Evolutionary conservation across 106 monocot species (phyloP).

Genomic region (Dactylorhiza incarnata): DNA sequence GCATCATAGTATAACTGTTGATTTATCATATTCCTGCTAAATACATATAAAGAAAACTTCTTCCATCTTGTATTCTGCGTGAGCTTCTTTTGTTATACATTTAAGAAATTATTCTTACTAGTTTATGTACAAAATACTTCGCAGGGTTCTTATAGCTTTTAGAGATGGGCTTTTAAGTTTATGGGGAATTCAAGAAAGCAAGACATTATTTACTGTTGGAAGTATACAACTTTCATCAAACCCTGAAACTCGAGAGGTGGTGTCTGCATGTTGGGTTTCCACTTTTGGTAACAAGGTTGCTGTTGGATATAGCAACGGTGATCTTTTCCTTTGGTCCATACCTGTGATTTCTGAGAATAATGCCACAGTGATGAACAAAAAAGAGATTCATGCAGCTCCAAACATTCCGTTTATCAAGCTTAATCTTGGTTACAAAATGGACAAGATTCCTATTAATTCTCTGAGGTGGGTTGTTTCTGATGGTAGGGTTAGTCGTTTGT

Average conservation of each 20-base stretch:
- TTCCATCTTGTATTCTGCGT: background rate
- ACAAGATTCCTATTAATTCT: slow-evolving; percentile 60
- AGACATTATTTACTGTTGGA: slow-evolving; percentile 46
- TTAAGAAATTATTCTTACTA: background rate
- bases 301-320: slow-evolving; percentile 71
- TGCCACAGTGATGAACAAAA: slow-evolving; percentile 9
- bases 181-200: slow-evolving; percentile 74
- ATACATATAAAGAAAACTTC: background rate
- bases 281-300: slow-evolving; percentile 65
- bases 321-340: slow-evolving; percentile 64
- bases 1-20: background rate
- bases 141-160: slow-evolving; percentile 74
- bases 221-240: slow-evolving; percentile 19
- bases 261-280: slow-evolving; percentile 75
- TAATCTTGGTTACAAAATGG: slow-evolving; percentile 81
- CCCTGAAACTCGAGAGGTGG: slow-evolving; percentile 41
- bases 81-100: background rate
- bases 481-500: slow-evolving; percentile 45
- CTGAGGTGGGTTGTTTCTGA: slow-evolving; percentile 52
- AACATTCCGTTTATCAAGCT: slow-evolving; percentile 67
- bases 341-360: slow-evolving; percentile 35
- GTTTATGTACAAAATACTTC: slow-evolving; percentile 1
- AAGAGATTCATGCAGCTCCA: slow-evolving; percentile 15
- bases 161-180: slow-evolving; percentile 56
- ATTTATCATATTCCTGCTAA: background rate